Base-by-base conservation (phyloP, 148 eudicot species). In the Diospyros lotus region DNA sequence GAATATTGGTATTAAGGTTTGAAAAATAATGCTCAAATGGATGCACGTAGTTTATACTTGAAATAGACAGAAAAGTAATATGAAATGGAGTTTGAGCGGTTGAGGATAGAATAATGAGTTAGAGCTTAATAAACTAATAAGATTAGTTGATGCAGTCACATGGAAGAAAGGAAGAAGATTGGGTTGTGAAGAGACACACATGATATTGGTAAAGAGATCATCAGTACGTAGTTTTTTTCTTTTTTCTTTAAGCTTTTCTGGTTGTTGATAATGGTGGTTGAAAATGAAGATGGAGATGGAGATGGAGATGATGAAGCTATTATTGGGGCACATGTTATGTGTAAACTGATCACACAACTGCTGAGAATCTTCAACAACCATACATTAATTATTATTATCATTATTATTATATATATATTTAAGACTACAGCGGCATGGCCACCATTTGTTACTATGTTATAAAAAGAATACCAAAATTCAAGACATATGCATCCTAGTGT, bases 311-410 rank as follows among this genome's bases (percentile, higher is more conserved):
- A 80, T 72, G 83, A 65, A 69, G 66, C 83, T 51, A 77, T 73
- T 69, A 81, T 73, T 73, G 71, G 82, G 79, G 83, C 70, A 77
- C 80, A 77, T 77, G 77, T 44, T 63, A 68, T 69, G 71, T 28
- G 28, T 28, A 28, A 28, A 28, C 28, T 28, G 28, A 68, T 61
- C 53, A 12, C 60, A 18, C 64, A 77, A 77, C 71, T 71, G 63
- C 52, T 54, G 40, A 63, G 66, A 61, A 68, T 48, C 73, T 59
- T 41, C 67, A 52, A 60, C 79, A 55, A 59, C 45, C 72, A 15
- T 58, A 6, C 45, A 45, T 60, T 72, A 64, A 28, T 28, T 28
- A 28, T 28, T 28, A 28, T 28, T 0, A 28, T 28, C 0, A 28
- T 28, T 0, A 28, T 28, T 28, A 28, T 28, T 28, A 28, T 28